phyloP scores from a whole-genome alignment of 2,329 filamentous ascomycete species.

The Periconia digitata region DNA sequence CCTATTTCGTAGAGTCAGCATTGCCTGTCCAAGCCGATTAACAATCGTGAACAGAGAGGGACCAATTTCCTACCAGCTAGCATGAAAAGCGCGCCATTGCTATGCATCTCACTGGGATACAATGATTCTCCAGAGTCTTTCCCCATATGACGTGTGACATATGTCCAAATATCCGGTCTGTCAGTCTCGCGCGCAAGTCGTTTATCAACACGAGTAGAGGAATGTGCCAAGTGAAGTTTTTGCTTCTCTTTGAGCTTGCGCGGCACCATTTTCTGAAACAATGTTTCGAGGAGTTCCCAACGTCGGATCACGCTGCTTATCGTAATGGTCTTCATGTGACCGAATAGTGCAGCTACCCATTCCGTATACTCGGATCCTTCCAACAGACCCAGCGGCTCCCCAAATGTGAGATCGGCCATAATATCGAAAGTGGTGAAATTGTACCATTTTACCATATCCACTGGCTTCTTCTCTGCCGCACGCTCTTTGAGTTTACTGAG shows the following conservation, averaged over 20 bases:
- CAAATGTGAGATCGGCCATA: slow-evolving; percentile 34
- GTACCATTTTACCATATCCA: slow-evolving; percentile 28
- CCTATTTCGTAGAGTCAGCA: background rate
- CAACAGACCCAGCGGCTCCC: slow-evolving; percentile 26
- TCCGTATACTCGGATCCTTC: slow-evolving; percentile 18
- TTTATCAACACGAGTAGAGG: slow-evolving; percentile 20
- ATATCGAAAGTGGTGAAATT: slow-evolving; percentile 27
- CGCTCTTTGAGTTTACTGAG: slow-evolving; percentile 37
- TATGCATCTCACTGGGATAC: slow-evolving; percentile 27
- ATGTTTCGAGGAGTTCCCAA: slow-evolving; percentile 12
- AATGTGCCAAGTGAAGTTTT: slow-evolving; percentile 13
- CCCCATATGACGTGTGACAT: slow-evolving; percentile 34
- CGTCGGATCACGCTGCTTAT: slow-evolving; percentile 5
- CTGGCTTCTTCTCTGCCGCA: slow-evolving; percentile 3
- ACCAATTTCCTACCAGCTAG: slow-evolving; percentile 9
- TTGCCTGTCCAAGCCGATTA: no score
- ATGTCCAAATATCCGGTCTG: slow-evolving; percentile 43
- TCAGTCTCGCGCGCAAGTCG: slow-evolving; percentile 23
- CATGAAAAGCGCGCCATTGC: slow-evolving; percentile 27
- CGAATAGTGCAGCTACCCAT: slow-evolving; percentile 32
- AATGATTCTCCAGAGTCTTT: slow-evolving; percentile 13
- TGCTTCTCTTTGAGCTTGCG: slow-evolving; percentile 10
- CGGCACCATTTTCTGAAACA: slow-evolving; percentile 11
- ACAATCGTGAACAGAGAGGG: no score
- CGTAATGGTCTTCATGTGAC: slow-evolving; percentile 7